Evolutionary conservation across 805 yeast species (phyloP).

Genomic region (Kregervanrija fluxuum): DNA sequence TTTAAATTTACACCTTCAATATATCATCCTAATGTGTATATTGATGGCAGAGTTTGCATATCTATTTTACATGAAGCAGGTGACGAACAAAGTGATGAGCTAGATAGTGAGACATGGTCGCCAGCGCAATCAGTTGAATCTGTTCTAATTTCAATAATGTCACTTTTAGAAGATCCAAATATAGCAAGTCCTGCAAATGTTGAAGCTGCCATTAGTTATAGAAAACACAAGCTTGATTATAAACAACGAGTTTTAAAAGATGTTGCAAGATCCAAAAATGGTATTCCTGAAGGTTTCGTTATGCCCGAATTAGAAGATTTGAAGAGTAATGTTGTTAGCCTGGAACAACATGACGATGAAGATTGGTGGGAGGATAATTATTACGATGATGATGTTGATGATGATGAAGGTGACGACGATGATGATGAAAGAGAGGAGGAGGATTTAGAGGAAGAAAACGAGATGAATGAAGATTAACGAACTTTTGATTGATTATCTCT

Average conservation of each 20-base stretch:
- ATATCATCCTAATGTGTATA: slow-evolving; percentile 93
- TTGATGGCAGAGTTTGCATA: slow-evolving; percentile 90
- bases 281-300: slow-evolving; percentile 78
- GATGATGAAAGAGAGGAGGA: slow-evolving; percentile 23
- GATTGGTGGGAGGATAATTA: slow-evolving; percentile 29
- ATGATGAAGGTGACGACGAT: slow-evolving; percentile 23
- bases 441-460: slow-evolving; percentile 19
- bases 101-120: slow-evolving; percentile 91
- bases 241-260: slow-evolving; percentile 70
- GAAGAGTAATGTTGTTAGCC: slow-evolving; percentile 15
- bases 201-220: slow-evolving; percentile 92
- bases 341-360: slow-evolving; percentile 25
- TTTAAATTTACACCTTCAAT: slow-evolving; percentile 93
- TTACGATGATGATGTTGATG: slow-evolving; percentile 27
- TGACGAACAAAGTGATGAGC: slow-evolving; percentile 81
- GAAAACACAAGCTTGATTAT: slow-evolving; percentile 76
- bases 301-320: slow-evolving; percentile 70
- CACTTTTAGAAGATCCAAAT: slow-evolving; percentile 91
- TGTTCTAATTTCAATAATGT: slow-evolving; percentile 85
- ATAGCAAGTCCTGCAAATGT: slow-evolving; percentile 92
- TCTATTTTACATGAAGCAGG: slow-evolving; percentile 90
- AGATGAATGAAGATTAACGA: not conserved
- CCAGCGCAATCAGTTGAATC: slow-evolving; percentile 91
- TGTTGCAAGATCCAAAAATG: slow-evolving; percentile 73
- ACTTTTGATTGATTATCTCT: not conserved